Evolutionary conservation across 2,329 filamentous ascomycete species (phyloP).

Genomic region (Colletotrichum spinosum): DNA sequence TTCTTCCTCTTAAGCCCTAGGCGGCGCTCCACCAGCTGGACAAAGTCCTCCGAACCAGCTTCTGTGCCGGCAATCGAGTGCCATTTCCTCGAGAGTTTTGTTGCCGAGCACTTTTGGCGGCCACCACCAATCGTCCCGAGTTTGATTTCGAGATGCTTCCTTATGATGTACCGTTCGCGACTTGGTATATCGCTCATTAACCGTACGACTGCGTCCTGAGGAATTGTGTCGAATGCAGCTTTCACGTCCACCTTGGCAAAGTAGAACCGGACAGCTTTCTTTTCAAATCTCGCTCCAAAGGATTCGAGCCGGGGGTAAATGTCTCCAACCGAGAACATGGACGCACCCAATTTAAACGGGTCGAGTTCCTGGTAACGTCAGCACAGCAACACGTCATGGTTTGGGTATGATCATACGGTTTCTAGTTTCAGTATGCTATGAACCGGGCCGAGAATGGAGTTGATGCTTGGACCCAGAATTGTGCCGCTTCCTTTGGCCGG

Average conservation of each 20-base stretch:
- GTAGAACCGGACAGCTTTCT: slow-evolving; percentile 66
- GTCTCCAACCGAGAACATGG: slow-evolving; percentile 84
- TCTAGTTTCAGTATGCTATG: slow-evolving; percentile 84
- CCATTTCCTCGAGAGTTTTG: slow-evolving; percentile 62
- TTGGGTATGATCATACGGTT: slow-evolving; percentile 61
- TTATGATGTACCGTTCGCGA: slow-evolving; percentile 74
- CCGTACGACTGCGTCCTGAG: slow-evolving; percentile 78
- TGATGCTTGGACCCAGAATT: slow-evolving; percentile 57
- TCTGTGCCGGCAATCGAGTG: slow-evolving; percentile 61
- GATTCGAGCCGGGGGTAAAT: slow-evolving; percentile 78
- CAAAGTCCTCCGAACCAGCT: slow-evolving; percentile 56
- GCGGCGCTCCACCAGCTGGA: slow-evolving; percentile 55
- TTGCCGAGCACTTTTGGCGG: slow-evolving; percentile 43
- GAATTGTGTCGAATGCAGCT: slow-evolving; percentile 95
- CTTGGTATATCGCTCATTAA: slow-evolving; percentile 71
- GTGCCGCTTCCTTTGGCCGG: slow-evolving; percentile 73
- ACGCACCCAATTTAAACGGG: slow-evolving; percentile 76
- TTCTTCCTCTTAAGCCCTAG: slow-evolving; percentile 64
- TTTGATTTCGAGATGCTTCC: slow-evolving; percentile 80
- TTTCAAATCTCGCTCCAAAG: slow-evolving; percentile 70
- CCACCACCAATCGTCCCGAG: slow-evolving; percentile 47
- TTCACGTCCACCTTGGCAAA: slow-evolving; percentile 95
- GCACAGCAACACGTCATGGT: not conserved
- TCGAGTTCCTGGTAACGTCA: slow-evolving; percentile 50
- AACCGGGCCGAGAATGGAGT: slow-evolving; percentile 73